Evolutionary conservation across 306 rosid genomes (phyloP).

Genomic region (Gastrolobium villosum): DNA sequence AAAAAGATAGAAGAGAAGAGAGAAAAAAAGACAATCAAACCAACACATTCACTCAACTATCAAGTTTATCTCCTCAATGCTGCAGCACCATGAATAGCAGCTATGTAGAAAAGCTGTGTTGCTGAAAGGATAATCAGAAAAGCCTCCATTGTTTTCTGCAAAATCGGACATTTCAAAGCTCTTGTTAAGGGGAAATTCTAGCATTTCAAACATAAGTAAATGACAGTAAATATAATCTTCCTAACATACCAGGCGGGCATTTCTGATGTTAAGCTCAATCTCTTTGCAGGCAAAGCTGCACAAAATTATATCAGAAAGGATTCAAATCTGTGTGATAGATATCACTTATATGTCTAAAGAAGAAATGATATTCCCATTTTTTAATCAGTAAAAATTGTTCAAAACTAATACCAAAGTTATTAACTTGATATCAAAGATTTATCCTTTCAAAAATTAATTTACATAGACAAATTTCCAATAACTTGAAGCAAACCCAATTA

Average conservation of each 20-base stretch:
- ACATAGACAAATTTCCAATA: no score
- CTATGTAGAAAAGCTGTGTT: conserved; percentile 85
- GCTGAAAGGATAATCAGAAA: conserved; percentile 91
- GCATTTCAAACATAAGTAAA: neutral
- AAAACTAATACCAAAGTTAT: no score
- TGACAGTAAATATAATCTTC: neutral
- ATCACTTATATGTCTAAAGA: no score
- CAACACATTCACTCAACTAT: conserved; percentile 38
- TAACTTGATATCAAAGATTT: no score
- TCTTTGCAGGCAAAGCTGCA: conserved; percentile 93
- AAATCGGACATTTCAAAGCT: conserved; percentile 34
- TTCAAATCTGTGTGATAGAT: no score
- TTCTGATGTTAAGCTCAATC: conserved; percentile 78
- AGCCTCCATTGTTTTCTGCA: conserved; percentile 94
- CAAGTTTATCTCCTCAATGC: conserved; percentile 48
- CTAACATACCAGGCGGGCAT: conserved; percentile 80
- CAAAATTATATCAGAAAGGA: conserved; percentile 24
- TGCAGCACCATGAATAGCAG: conserved; percentile 69
- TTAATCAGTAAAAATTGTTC: no score
- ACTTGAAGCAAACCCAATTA: no score
- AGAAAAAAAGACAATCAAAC: conserved; percentile 24
- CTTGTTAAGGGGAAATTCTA: neutral
- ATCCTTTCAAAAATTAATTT: no score
- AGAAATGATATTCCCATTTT: no score
- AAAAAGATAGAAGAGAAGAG: neutral